Conservation (phyloP, 1,139 yeast genomes). For the Kodamaea fungicola region DNA sequence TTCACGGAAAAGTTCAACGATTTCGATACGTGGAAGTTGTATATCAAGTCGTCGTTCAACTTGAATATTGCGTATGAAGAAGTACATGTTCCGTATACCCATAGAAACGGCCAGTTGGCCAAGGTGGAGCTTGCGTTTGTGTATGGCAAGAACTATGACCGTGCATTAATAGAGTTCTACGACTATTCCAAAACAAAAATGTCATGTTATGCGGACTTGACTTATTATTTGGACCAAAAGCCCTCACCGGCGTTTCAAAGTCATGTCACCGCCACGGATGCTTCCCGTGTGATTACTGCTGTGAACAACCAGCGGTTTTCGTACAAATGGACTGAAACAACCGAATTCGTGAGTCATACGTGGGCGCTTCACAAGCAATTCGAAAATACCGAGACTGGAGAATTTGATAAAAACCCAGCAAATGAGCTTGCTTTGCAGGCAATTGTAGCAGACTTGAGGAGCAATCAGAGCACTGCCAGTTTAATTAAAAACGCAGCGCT, state of each 20-base stretch:
- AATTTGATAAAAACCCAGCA: constrained; percentile 63
- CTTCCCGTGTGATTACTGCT: constrained; percentile 31
- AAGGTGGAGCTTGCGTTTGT: constrained; percentile 40
- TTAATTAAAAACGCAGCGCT: constrained; percentile 31
- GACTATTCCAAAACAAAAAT: constrained; percentile 44
- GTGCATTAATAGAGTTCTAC: constrained; percentile 41
- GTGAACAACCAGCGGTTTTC: constrained; percentile 53
- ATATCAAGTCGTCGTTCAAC: constrained; percentile 43
- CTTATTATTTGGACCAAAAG: constrained; percentile 22
- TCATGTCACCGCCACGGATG: constrained; percentile 12
- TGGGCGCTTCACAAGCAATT: constrained; percentile 35
- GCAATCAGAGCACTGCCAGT: constrained; percentile 8
- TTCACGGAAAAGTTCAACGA: constrained; percentile 50
- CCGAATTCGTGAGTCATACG: constrained; percentile 20
- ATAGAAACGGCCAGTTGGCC: constrained; percentile 58
- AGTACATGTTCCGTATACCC: constrained; percentile 15
- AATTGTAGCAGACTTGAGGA: constrained; percentile 15
- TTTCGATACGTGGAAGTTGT: constrained; percentile 56
- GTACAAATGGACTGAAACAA: constrained; percentile 15
- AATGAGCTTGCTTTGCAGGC: constrained; percentile 61
- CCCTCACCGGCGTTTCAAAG: constrained; percentile 11
- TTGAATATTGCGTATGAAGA: constrained; percentile 21
- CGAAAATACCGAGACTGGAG: constrained; percentile 17
- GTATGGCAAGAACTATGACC: constrained; percentile 14
- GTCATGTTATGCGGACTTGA: constrained; percentile 60